These are phyloP conservation scores for Pseudogymnoascus sp. DNA, from an alignment of 2,329 filamentous ascomycete genomes.

Conservation along the genomic window DNA sequence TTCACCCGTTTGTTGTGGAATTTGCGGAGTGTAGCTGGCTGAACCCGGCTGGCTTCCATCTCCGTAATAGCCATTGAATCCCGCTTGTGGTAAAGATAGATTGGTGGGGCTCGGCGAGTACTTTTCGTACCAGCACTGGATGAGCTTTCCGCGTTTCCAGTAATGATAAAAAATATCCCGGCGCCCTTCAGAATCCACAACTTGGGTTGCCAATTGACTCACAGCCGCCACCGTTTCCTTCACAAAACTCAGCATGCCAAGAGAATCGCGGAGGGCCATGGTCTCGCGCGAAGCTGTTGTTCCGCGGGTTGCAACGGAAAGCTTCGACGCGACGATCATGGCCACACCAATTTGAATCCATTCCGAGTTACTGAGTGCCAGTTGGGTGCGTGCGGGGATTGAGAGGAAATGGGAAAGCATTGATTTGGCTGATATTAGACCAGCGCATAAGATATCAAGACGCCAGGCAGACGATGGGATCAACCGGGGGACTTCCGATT, in stretches of 20 bases:
- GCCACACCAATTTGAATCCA: slow-evolving; percentile 34
- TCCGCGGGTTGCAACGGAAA: background rate
- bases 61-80: background rate
- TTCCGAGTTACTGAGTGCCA: slow-evolving; percentile 31
- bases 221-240: background rate
- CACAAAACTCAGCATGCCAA: background rate
- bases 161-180: background rate
- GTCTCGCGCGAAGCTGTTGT: background rate
- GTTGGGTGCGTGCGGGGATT: slow-evolving; percentile 29
- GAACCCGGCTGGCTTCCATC: background rate
- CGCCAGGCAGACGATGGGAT: slow-evolving; percentile 13
- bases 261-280: background rate
- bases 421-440: slow-evolving; percentile 21
- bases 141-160: background rate
- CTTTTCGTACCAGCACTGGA: background rate
- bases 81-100: background rate
- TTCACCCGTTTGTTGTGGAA: background rate
- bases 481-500: slow-evolving; percentile 22
- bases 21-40: background rate
- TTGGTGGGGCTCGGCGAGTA: background rate
- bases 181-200: background rate
- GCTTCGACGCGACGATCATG: slow-evolving; percentile 13
- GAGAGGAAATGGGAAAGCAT: slow-evolving; percentile 28
- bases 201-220: background rate
- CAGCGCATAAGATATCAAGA: slow-evolving; percentile 14